phyloP scores from a whole-genome alignment of 1,284 basidiomycete species.

The Ceratobasidium theobromae region DNA sequence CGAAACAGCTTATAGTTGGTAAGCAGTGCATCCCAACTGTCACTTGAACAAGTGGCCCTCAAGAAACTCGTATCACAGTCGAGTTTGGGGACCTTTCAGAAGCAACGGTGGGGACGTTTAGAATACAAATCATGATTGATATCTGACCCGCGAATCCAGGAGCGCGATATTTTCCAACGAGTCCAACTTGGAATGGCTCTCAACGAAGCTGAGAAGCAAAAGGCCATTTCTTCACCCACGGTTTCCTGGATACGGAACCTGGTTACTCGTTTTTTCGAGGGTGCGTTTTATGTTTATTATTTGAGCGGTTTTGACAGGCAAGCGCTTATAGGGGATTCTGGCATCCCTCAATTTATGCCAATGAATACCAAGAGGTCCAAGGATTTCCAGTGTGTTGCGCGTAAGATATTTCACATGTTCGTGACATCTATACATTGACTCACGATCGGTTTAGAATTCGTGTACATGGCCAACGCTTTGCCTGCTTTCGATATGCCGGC shows the following conservation, averaged over 20 bases:
- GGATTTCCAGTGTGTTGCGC: conserved; percentile 25
- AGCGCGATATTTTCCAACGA: conserved; percentile 35
- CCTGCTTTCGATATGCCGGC: conserved; percentile 13
- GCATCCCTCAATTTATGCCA: conserved; percentile 6
- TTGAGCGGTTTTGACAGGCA: neutral
- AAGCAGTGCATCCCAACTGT: neutral
- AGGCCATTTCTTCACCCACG: conserved; percentile 24
- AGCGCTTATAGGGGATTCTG: conserved; percentile 1
- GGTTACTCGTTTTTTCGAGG: conserved; percentile 16
- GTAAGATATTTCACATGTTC: neutral
- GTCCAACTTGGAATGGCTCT: conserved; percentile 34
- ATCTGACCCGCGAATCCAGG: neutral
- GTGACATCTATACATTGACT: neutral
- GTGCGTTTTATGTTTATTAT: neutral
- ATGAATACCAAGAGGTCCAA: conserved; percentile 17
- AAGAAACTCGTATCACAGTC: conserved; percentile 10
- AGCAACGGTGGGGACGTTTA: neutral
- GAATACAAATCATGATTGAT: neutral
- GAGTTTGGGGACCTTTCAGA: conserved; percentile 19
- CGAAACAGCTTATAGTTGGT: conserved; percentile 23
- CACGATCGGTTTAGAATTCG: neutral
- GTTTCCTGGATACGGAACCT: conserved; percentile 22
- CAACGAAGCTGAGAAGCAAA: conserved; percentile 32
- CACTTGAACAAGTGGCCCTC: neutral
- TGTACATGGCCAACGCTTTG: conserved; percentile 10